phyloP scores from a whole-genome alignment of 2,329 filamentous ascomycete species.

The Aureobasidium sp. region DNA sequence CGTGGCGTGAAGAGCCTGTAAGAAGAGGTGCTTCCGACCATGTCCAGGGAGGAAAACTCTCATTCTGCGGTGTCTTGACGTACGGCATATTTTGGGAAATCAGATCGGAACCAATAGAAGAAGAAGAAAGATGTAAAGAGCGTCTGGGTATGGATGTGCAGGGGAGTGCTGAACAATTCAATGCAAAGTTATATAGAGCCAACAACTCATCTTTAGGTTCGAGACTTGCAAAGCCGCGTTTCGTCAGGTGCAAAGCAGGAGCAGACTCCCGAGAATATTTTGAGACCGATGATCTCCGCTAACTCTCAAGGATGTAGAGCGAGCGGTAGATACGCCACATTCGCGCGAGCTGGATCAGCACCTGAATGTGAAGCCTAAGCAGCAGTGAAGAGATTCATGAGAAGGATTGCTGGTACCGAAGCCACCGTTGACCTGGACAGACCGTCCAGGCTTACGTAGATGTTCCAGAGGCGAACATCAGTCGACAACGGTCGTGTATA shows the following conservation, averaged over 20 bases:
- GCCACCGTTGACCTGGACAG: neutral
- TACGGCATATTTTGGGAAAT: neutral
- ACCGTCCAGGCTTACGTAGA: neutral
- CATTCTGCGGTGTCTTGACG: neutral
- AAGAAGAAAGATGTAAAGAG: neutral
- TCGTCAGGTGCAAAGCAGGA: neutral
- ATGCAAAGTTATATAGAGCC: neutral
- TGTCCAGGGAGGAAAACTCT: conserved; percentile 26
- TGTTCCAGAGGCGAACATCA: neutral
- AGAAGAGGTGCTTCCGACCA: conserved; percentile 67
- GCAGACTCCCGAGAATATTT: neutral
- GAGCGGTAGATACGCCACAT: neutral
- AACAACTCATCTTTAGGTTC: neutral
- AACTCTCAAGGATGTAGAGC: neutral
- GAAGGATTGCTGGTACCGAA: neutral
- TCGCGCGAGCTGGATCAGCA: neutral
- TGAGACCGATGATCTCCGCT: neutral
- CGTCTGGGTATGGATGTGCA: neutral
- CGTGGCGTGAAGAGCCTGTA: conserved; percentile 61
- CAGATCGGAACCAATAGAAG: neutral
- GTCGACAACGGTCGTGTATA: neutral
- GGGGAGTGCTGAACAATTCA: neutral
- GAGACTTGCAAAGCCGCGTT: neutral
- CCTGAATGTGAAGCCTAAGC: neutral
- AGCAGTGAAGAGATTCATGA: neutral